Base-by-base conservation (phyloP, 495 filamentous ascomycete genomes). In the Sordaria brevicollis region DNA sequence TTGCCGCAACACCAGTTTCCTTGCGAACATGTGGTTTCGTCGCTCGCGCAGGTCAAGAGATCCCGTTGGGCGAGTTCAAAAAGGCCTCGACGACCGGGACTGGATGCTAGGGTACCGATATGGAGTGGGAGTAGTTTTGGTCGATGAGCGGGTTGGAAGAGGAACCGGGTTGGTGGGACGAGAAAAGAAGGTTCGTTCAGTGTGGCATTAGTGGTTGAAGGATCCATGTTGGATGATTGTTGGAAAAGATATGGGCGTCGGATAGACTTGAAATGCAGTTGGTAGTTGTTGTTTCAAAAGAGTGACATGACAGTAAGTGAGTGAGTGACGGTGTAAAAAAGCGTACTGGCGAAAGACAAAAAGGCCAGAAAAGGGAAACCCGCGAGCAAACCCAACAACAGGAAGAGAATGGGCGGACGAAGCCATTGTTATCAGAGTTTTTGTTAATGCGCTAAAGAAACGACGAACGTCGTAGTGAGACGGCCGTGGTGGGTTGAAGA, bases 1-100 rank as follows among this genome's bases (percentile, higher is more conserved):
- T 54, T 57, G n/a, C 72, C 71, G 54, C 74, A 75, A 31, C 74
- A 75, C 74, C 74, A 75, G 13, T 67, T 70, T 8, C 68, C 74
- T 49, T 75, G 70, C 0, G 72, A 37, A 36, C 74, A 75, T 34
- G 71, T 69, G 17, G 72, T 69, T 35, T 74, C 74, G 21, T 65
- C 57, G 35, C 13, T 35, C 5, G 54, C 72, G 17, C 74, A 75
- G 17, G 29, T 36, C n/a, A n/a, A n/a, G n/a, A 54, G 21, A 6
- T 65, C 36, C 21, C 25, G 49, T 62, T 33, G 49, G 15, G 13
- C 49, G 25, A 62, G 49, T 62, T 62, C 25, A 3, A 62, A 6
- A 62, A 62, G 13, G 15, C 49, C 49, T 31, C 49, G 49, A 2
- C 49, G 49, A 31, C 49, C 49, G 6, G 49, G 9, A 35, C 62